phyloP scores from a whole-genome alignment of 139 green algal species.

The Micractinium sp. region DNA sequence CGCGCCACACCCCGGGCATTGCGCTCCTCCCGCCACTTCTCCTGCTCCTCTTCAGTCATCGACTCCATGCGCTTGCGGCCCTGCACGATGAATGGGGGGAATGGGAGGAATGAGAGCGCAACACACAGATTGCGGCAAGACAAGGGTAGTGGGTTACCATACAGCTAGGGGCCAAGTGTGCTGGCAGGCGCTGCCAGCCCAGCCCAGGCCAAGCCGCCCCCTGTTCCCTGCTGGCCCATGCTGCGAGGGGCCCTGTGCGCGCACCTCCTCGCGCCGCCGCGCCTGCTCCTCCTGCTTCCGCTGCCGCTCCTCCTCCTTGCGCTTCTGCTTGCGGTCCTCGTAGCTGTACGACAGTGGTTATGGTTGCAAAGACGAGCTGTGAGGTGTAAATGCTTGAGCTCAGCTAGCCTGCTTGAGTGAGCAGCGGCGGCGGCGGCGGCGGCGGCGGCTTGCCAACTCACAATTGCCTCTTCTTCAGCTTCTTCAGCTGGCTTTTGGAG shows the following conservation, averaged over 20 bases:
- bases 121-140: background rate
- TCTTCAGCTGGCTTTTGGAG: slow-evolving; percentile 39
- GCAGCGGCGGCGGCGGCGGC: background rate
- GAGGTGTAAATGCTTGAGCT: too few relatives aligned
- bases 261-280: slow-evolving; percentile 31
- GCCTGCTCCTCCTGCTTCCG: slow-evolving; percentile 9
- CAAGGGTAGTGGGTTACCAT: background rate
- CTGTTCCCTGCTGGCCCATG: background rate
- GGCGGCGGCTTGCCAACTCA: background rate
- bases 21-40: slow-evolving; percentile 33
- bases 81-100: background rate
- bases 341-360: background rate
- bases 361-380: too few relatives aligned
- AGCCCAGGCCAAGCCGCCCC: too few relatives aligned
- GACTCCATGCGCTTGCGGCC: slow-evolving; percentile 10
- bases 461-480: slow-evolving; percentile 26
- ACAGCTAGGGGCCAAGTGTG: background rate
- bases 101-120: too few relatives aligned
- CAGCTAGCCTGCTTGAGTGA: background rate
- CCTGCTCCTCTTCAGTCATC: slow-evolving; percentile 39
- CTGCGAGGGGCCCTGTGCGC: too few relatives aligned
- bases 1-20: background rate
- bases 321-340: slow-evolving; percentile 21
- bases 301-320: slow-evolving; percentile 15
- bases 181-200: background rate